Base-by-base conservation (phyloP, 2,329 filamentous ascomycete genomes). In the Calonectria crousiana region DNA sequence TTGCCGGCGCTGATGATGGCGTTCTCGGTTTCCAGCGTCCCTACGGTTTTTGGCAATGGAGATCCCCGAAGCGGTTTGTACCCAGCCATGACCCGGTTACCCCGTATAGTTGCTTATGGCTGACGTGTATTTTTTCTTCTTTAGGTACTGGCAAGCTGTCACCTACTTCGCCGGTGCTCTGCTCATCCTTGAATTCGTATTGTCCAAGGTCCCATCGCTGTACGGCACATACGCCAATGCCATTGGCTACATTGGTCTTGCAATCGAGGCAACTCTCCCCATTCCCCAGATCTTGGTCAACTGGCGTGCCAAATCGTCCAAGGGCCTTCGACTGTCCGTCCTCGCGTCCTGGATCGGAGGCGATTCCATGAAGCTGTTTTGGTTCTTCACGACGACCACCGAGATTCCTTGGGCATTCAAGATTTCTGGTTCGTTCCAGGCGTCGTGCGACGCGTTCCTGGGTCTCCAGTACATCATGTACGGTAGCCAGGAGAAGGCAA, bases 321-420 rank as follows among this genome's bases (percentile, higher is more conserved):
- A 92, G 83, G 95, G 95, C 8, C 95, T 97, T 84, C 90, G 95
- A 20, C 82, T 95, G 14, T 95, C 93, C 9, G 92, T 97, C 6
- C 86, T 97, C 72, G 90, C 88, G 34, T 95, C 93, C 83, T 97
- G 95, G 95, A 87, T 97, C 68, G 86, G 93, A 3, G 95, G 95
- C 75, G 95, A 97, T 84, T 88, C 90, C 11, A 95, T 97, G 92
- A 97, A 97, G 89, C 94, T 96, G 89, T 94, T 95, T 81, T 93
- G 92, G 92, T 97, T 96, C 86, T 93, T 96, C 75, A 94, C 92
- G 2, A 90, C 93, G 1, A 90, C 89, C 1, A 91, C 91, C 5
- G 88, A 90, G 80, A 95, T 97, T 38, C 94, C 95, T 0, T 90
- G 90, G 89, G 92, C 93, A 1, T 97, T 97, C 85, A 96, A 96